Evolutionary conservation across 1,284 basidiomycete species (phyloP).

Genomic region (Entoloma clypeatum): DNA sequence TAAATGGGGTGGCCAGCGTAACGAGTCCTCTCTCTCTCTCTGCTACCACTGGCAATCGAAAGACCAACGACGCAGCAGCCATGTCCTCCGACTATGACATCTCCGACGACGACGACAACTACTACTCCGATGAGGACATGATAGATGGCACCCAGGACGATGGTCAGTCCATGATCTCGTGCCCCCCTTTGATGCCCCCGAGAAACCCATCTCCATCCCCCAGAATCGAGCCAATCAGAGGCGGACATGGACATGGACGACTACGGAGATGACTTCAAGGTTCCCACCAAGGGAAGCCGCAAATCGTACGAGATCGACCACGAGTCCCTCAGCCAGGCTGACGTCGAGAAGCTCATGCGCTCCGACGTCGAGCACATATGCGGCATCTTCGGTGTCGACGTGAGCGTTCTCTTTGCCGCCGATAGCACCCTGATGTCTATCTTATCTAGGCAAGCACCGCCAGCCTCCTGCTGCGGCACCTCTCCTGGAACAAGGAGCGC

Average conservation of each 20-base stretch:
- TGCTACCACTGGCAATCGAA: too few species aligned
- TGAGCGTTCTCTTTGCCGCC: constrained; percentile 38
- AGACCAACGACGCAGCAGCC: too few species aligned
- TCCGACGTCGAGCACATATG: constrained; percentile 80
- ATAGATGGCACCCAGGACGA: constrained; percentile 52
- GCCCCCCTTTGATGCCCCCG: constrained; percentile 16
- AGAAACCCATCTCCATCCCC: too few species aligned
- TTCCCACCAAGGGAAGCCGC: constrained; percentile 50
- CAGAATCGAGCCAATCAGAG: constrained; percentile 46
- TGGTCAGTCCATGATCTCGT: constrained; percentile 35
- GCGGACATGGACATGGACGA: constrained; percentile 67
- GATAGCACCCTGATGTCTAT: constrained; percentile 6
- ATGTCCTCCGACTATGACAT: constrained; percentile 77
- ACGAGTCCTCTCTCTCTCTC: too few species aligned
- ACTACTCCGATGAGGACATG: constrained; percentile 72
- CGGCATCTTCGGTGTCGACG: constrained; percentile 82
- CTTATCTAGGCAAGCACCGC: constrained; percentile 49
- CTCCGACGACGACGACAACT: constrained; percentile 64
- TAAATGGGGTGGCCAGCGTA: too few species aligned
- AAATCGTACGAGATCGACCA: constrained; percentile 79
- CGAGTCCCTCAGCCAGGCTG: constrained; percentile 66
- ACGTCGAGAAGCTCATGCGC: constrained; percentile 75
- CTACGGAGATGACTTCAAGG: constrained; percentile 58
- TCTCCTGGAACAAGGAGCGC: constrained; percentile 94
- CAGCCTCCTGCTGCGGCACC: constrained; percentile 78